These are phyloP conservation scores for Ustilago crameri DNA, from an alignment of 1,284 basidiomycete species.

Conservation along the genomic window DNA sequence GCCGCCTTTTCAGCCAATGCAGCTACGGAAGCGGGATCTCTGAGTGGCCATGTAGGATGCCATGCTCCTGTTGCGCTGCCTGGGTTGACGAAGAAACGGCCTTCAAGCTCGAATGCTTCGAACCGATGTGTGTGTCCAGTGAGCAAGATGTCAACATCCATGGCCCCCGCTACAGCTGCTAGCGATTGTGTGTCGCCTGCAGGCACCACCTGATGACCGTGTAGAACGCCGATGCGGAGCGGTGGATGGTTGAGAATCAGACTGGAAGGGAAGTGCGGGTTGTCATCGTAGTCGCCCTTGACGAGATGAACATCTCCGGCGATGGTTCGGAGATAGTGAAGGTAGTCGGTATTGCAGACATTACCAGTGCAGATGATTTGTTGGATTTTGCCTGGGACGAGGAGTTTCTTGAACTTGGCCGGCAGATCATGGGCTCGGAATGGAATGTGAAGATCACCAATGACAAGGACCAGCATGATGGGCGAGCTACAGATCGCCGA, in stretches of 20 bases:
- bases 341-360: constrained; percentile 95
- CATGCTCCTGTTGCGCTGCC: constrained; percentile 95
- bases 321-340: constrained; percentile 95
- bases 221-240: constrained; percentile 91
- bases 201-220: constrained; percentile 94
- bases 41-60: constrained; percentile 72
- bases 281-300: constrained; percentile 94
- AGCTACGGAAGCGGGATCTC: constrained; percentile 35
- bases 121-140: constrained; percentile 97
- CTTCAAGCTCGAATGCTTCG: constrained; percentile 90
- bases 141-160: constrained; percentile 96
- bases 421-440: constrained; percentile 82
- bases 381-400: constrained; percentile 94
- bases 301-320: constrained; percentile 94
- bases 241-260: constrained; percentile 84
- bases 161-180: constrained; percentile 82
- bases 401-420: constrained; percentile 93
- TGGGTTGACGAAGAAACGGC: constrained; percentile 94
- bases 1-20: constrained; percentile 22
- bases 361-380: constrained; percentile 98
- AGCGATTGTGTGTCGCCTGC: constrained; percentile 90
- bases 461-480: constrained; percentile 62
- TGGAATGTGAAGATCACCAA: constrained; percentile 65
- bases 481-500: neutral
- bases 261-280: constrained; percentile 80